These are phyloP conservation scores for Candida stauntonica DNA, from an alignment of 805 yeast genomes.

Conservation along the genomic window DNA sequence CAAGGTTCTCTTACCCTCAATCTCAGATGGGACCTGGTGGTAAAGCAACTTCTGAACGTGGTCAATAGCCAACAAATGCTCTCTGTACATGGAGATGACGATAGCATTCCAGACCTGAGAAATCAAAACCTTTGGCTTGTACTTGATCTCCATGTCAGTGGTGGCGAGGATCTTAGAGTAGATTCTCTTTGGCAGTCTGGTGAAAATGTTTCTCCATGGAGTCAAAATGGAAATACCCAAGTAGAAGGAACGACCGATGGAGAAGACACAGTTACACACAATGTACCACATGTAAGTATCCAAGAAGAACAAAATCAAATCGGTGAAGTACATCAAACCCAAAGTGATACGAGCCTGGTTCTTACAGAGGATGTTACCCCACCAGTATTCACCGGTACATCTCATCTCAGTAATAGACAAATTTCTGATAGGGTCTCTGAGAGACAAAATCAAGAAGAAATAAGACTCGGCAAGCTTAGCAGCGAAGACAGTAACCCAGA, in stretches of 20 bases:
- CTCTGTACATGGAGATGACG: slow-evolving; percentile 99
- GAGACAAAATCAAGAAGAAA: slow-evolving; percentile 80
- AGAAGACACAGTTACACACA: slow-evolving; percentile 88
- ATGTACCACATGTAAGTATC: slow-evolving; percentile 61
- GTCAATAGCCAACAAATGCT: slow-evolving; percentile 95
- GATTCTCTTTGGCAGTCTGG: slow-evolving; percentile 97
- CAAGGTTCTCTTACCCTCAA: slow-evolving; percentile 96
- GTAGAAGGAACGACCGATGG: slow-evolving; percentile 96
- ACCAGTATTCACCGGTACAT: slow-evolving; percentile 95
- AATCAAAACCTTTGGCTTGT: slow-evolving; percentile 96
- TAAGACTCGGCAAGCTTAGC: slow-evolving; percentile 92
- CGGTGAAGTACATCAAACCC: slow-evolving; percentile 91
- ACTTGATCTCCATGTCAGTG: slow-evolving; percentile 98
- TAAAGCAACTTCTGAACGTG: slow-evolving; percentile 96
- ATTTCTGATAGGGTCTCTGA: slow-evolving; percentile 93
- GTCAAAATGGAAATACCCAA: slow-evolving; percentile 98
- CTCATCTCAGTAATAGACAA: slow-evolving; percentile 83
- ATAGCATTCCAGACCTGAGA: slow-evolving; percentile 99
- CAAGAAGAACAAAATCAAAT: slow-evolving; percentile 37
- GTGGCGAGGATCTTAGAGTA: slow-evolving; percentile 97
- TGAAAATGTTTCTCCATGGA: slow-evolving; percentile 99
- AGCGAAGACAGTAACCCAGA: slow-evolving; percentile 85
- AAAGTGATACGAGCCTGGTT: slow-evolving; percentile 86
- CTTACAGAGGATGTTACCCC: slow-evolving; percentile 65
- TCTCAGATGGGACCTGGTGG: slow-evolving; percentile 97